Conservation (phyloP, 148 eudicot species). For the Oxyria digyna region DNA sequence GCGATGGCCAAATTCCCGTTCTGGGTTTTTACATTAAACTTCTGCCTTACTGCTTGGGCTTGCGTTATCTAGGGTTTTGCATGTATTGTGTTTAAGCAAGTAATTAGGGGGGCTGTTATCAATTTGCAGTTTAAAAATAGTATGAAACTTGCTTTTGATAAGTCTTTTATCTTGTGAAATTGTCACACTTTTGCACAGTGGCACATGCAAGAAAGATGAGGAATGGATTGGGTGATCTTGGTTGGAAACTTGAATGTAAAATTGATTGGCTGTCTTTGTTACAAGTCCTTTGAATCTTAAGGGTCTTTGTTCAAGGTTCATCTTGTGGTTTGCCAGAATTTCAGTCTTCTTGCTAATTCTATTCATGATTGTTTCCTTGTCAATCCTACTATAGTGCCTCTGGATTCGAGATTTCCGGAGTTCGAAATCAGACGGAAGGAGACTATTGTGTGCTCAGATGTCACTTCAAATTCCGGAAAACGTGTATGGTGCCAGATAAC, state of each 20-base stretch:
- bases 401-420: conserved; percentile 32
- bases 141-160: neutral
- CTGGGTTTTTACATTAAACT: too few species aligned
- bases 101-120: neutral
- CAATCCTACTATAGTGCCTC: conserved; percentile 36
- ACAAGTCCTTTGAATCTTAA: neutral
- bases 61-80: neutral
- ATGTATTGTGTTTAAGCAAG: neutral
- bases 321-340: neutral
- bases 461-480: conserved; percentile 27
- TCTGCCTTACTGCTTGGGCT: neutral
- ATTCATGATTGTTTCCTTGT: neutral
- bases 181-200: neutral
- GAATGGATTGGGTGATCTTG: neutral
- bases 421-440: conserved; percentile 46
- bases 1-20: neutral
- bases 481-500: conserved; percentile 64
- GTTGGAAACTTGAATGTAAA: neutral
- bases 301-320: neutral
- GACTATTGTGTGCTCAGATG: conserved; percentile 33
- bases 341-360: neutral
- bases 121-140: neutral
- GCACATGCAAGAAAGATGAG: neutral
- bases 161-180: neutral
- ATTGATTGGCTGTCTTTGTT: neutral